Evolutionary conservation across 805 yeast species (phyloP), one percentile per base, ranked within the genome.

Genomic region (Candida ovalis): DNA sequence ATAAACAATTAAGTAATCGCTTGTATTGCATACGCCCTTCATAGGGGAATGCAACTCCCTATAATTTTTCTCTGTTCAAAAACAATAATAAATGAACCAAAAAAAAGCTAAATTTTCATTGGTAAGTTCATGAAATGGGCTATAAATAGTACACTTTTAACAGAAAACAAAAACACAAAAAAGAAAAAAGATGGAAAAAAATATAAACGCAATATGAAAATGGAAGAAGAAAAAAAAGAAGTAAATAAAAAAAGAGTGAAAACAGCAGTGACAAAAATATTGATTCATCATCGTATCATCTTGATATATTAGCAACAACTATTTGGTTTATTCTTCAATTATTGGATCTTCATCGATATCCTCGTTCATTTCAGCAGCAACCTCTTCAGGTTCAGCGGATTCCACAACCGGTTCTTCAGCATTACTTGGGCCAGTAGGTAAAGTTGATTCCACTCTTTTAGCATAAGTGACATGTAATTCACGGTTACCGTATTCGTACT

Each of bases 401-500:
- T 35, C 19, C 23, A 23, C 30, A 39, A 30, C 33, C n/a, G 28
- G 9, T 19, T 18, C 25, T n/a, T 4, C 42, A n/a, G 7, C 30
- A 28, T 5, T 15, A 22, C 9, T 21, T 27, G 38, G 42, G 13
- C 12, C 43, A 9, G 15, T 38, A 42, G 37, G 28, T 28, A 32
- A 35, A 33, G 40, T n/a, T 10, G 38, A 35, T 12, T 35, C 42
- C 17, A 45, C 48, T 49, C 62, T 70, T 48, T 71, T 69, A 17
- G 91, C 97, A 66, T 75, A 91, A 1, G 90, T 71, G 35, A 92
- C 77, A 23, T 67, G 72, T 55, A 91, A 71, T 52, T 78, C 80
- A 59, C 96, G 82, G 38, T 84, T 88, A 58, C 97, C 98, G 61
- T 91, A 92, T 50, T 76, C 81, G 70, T 91, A 92, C 45, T 81